A percentile compares a stretch with the other conserved stretches of the same genome.
phyloP scores from a whole-genome alignment of 371 early-diverging fungal species.

The Mortierella sp. region DNA sequence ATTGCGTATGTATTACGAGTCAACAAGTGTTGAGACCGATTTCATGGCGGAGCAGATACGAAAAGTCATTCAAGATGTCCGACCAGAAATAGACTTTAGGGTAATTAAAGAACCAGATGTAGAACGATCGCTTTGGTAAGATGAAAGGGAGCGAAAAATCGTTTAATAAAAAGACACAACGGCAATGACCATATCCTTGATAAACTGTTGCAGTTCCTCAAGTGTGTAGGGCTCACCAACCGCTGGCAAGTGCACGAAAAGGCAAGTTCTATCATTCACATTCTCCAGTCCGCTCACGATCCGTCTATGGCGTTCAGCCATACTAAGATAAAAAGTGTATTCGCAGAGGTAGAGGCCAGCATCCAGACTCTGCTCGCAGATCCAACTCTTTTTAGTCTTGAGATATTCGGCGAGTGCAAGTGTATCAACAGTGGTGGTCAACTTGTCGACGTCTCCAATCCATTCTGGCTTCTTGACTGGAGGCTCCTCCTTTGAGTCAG shows the following conservation, averaged over 20 bases:
- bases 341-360: constrained; percentile 52
- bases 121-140: no score
- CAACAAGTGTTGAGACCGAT: no score
- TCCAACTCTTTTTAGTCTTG: constrained; percentile 35
- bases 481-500: constrained; percentile 25
- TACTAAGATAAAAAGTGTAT: constrained; percentile 49
- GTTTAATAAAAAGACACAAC: constrained; percentile 36
- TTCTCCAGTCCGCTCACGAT: constrained; percentile 28
- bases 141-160: no score
- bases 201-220: constrained; percentile 39
- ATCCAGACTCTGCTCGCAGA: constrained; percentile 43
- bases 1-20: no score
- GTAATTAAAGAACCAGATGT: no score
- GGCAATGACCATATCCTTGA: constrained; percentile 39
- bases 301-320: constrained; percentile 44
- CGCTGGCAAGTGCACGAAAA: constrained; percentile 52
- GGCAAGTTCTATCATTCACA: constrained; percentile 28
- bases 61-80: no score
- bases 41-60: no score
- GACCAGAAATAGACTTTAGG: no score
- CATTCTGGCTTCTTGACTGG: constrained; percentile 35
- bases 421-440: constrained; percentile 47
- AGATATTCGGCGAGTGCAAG: constrained; percentile 41
- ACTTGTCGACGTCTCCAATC: constrained; percentile 24
- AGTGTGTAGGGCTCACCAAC: constrained; percentile 49